Evolutionary conservation across 2,329 filamentous ascomycete genomes (phyloP), one percentile per base, ranked within the genome.

Genomic region (Talaromyces sp.): DNA sequence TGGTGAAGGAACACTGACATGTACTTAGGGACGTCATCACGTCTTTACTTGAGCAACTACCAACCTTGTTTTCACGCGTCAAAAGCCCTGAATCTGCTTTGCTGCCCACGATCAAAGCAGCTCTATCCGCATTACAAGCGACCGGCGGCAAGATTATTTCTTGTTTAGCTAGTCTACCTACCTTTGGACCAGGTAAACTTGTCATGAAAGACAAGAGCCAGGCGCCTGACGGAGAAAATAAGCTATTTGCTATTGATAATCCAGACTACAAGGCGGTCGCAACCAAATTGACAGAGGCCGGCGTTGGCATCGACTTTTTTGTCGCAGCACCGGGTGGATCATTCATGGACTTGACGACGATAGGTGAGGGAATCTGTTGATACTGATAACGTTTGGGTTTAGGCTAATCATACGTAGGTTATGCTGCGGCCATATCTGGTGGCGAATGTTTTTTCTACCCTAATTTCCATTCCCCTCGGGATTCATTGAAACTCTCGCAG

Each of bases 361-460:
- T 98, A 70, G 92, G 90, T 90, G 39, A 79, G 75, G 85, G 11
- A 3, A 9, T 37, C 15, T 37, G 7, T 17, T 17, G 3, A 13
- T 7, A 10, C 22, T 19, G 25, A 52, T 33, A 8, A 17, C n/a
- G 22, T 35, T 56, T 15, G 17, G 33, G 31, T 11, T 37, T 11
- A 10, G 37, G 58, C 54, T 47, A 33, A 67, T 13, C 22, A 11
- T 35, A 11, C 17, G 31, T 49, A 89, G 91, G 93, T 49, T 90
- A 97, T 77, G 86, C 97, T 25, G 87, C 95, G 37, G 88, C 92
- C 49, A 89, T 90, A 35, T 96, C 92, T n/a, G 95, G 95, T 65
- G 95, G 95, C 68, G 95, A 99, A 77, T 91, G 90, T 0, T 99
- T 93, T 79, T 97, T 96, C 80, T 99, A 96, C 75, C 93, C 95